These are phyloP conservation scores for Candida albicans DNA, from an alignment of 1,139 yeast genomes.

Conservation along the genomic window DNA sequence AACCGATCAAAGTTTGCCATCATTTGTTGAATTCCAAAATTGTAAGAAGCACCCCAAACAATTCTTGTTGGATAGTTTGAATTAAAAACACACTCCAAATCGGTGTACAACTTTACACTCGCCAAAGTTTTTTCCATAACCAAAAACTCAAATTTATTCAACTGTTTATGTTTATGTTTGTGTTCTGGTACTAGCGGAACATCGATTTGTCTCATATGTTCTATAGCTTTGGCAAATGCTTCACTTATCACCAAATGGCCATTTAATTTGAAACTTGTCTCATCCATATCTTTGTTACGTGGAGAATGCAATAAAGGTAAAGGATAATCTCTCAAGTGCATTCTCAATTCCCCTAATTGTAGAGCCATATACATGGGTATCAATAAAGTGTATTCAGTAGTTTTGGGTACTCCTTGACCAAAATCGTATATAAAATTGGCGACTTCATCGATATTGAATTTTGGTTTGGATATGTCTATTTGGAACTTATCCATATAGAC, in stretches of 20 bases:
- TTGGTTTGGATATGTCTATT: slow-evolving; percentile 53
- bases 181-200: slow-evolving; percentile 55
- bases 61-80: slow-evolving; percentile 65
- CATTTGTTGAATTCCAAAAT: slow-evolving; percentile 80
- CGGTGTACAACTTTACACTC: slow-evolving; percentile 70
- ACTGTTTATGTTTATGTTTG: slow-evolving; percentile 21
- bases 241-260: slow-evolving; percentile 55
- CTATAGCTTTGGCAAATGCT: slow-evolving; percentile 34
- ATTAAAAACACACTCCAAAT: slow-evolving; percentile 54
- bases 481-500: slow-evolving; percentile 59
- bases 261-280: slow-evolving; percentile 28
- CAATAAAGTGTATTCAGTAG: slow-evolving; percentile 64
- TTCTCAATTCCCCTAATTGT: slow-evolving; percentile 49
- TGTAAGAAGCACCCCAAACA: slow-evolving; percentile 85
- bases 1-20: slow-evolving; percentile 81
- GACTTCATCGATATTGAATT: slow-evolving; percentile 51
- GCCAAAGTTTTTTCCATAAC: slow-evolving; percentile 76
- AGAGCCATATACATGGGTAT: slow-evolving; percentile 61
- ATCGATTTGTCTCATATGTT: slow-evolving; percentile 57
- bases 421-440: slow-evolving; percentile 63
- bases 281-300: slow-evolving; percentile 14
- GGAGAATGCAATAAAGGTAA: slow-evolving; percentile 54
- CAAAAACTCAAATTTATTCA: slow-evolving; percentile 48
- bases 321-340: slow-evolving; percentile 69
- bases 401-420: slow-evolving; percentile 82